A percentile compares a stretch with the other conserved stretches of the same genome.
Evolutionary conservation across 75 land plant species (phyloP).

Genomic region (Cunninghamia lanceolata): DNA sequence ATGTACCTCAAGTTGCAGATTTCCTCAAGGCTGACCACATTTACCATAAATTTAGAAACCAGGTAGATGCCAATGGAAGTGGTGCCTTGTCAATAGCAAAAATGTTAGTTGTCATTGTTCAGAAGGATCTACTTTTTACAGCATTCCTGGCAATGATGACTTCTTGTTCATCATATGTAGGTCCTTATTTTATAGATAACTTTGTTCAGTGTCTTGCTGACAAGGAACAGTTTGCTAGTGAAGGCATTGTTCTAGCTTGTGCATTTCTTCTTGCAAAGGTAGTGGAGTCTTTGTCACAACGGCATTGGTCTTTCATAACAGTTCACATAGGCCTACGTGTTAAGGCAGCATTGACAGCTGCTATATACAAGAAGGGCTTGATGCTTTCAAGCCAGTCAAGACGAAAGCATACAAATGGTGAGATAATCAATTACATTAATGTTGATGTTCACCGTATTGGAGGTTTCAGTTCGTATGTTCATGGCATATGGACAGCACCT

Average conservation of each 20-base stretch:
- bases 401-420: slow-evolving; percentile 35
- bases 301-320: slow-evolving; percentile 25
- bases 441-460: slow-evolving; percentile 65
- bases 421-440: slow-evolving; percentile 53
- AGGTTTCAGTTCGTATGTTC: slow-evolving; percentile 47
- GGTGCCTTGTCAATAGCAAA: slow-evolving; percentile 26
- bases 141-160: slow-evolving; percentile 28
- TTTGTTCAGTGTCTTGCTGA: slow-evolving; percentile 35
- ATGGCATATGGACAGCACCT: slow-evolving; percentile 58
- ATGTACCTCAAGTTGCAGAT: slow-evolving; percentile 59
- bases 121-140: slow-evolving; percentile 32
- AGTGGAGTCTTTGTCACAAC: slow-evolving; percentile 15
- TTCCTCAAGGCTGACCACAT: slow-evolving; percentile 32
- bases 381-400: slow-evolving; percentile 22
- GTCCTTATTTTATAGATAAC: slow-evolving; percentile 58
- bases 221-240: slow-evolving; percentile 5
- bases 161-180: slow-evolving; percentile 49
- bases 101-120: slow-evolving; percentile 18
- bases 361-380: slow-evolving; percentile 30
- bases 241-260: slow-evolving; percentile 53
- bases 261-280: slow-evolving; percentile 48
- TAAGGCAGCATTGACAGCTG: slow-evolving; percentile 18
- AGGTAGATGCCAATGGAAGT: slow-evolving; percentile 25
- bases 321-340: slow-evolving; percentile 18
- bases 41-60: slow-evolving; percentile 29